Conservation (phyloP, 2,329 filamentous ascomycete genomes). For the Coniochaeta prunicola region DNA sequence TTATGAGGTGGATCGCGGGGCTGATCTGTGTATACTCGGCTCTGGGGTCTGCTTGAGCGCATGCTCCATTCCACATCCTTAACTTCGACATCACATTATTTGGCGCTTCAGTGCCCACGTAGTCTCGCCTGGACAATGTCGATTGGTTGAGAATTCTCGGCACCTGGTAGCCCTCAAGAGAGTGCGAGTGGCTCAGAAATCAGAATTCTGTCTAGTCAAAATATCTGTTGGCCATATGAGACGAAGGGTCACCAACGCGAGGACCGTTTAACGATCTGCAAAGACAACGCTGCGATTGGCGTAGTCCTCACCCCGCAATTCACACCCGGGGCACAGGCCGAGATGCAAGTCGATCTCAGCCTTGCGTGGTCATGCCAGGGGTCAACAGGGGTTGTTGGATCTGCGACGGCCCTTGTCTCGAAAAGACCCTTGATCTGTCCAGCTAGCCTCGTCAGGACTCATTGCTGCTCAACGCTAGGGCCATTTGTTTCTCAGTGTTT, state of each 20-base stretch:
- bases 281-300: neutral
- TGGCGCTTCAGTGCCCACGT: neutral
- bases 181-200: neutral
- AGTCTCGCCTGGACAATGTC: neutral
- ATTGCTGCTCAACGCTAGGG: conserved; percentile 3
- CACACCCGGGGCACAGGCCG: neutral
- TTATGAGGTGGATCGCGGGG: neutral
- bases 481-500: conserved; percentile 6
- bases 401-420: conserved; percentile 23
- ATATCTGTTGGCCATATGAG: neutral
- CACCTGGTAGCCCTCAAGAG: neutral
- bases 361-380: conserved; percentile 5
- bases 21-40: neutral
- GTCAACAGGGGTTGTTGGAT: conserved; percentile 8
- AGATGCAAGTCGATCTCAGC: conserved; percentile 1
- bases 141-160: neutral
- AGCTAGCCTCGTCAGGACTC: neutral
- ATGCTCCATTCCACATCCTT: neutral
- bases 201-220: neutral
- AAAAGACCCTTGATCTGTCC: conserved; percentile 3
- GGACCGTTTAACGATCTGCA: neutral
- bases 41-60: neutral
- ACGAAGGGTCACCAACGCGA: too few relatives aligned
- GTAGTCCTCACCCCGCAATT: neutral
- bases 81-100: neutral